A percentile compares a stretch with the other conserved stretches of the same genome.
Evolutionary conservation across 139 green algal species (phyloP).

Genomic region (Volvox africanus): DNA sequence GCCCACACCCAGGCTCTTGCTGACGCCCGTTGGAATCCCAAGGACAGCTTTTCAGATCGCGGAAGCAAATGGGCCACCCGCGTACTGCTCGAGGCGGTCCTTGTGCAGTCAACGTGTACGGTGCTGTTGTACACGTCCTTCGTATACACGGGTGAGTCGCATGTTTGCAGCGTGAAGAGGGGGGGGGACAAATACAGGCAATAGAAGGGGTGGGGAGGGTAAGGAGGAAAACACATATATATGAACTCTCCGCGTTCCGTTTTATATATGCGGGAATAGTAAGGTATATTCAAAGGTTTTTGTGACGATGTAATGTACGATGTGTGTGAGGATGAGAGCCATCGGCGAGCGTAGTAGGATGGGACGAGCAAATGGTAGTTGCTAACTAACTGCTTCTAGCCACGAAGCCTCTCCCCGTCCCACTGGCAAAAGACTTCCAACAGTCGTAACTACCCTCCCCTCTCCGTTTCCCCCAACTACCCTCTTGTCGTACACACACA

Average conservation of each 20-base stretch:
- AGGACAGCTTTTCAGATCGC: background rate
- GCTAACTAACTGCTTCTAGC: no score
- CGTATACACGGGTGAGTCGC: conserved; percentile 15
- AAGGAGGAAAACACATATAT: background rate
- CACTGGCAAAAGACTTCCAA: background rate
- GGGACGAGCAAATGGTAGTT: no score
- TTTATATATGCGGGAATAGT: no score
- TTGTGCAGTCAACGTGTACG: conserved; percentile 16
- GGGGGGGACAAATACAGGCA: background rate
- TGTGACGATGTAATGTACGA: no score
- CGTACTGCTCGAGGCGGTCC: background rate
- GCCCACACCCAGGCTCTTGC: conserved; percentile 17
- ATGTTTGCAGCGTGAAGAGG: background rate
- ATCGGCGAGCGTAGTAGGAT: no score
- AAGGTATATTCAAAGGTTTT: no score
- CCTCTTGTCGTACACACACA: background rate
- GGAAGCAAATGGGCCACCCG: conserved; percentile 12
- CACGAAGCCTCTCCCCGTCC: background rate
- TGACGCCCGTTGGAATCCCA: conserved; percentile 37
- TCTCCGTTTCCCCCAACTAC: background rate
- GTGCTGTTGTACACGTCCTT: conserved; percentile 36
- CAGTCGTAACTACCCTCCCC: background rate
- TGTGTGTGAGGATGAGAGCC: no score
- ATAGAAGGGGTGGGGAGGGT: background rate
- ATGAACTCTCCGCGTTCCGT: no score